Evolutionary conservation across 768 basidiomycete genomes (phyloP).

Genomic region (Mycena galericulata): DNA sequence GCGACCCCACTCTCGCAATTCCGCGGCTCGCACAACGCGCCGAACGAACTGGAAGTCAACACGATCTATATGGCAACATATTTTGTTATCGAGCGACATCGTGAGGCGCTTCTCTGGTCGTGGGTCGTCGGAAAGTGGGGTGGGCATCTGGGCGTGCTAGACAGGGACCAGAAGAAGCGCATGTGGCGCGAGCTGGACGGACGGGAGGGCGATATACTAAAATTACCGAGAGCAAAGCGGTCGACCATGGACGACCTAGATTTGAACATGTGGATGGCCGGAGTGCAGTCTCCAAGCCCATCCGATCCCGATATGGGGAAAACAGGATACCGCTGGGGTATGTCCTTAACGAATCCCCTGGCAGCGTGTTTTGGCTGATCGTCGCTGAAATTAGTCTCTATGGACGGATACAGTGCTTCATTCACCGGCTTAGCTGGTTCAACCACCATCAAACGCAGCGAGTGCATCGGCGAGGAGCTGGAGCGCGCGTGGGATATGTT

Average conservation of each 20-base stretch:
- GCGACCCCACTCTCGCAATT: slow-evolving; percentile 46
- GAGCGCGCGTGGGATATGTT: slow-evolving; percentile 29
- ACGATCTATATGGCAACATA: slow-evolving; percentile 47
- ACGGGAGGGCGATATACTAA: slow-evolving; percentile 4
- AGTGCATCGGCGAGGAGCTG: slow-evolving; percentile 10
- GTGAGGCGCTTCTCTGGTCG: slow-evolving; percentile 52
- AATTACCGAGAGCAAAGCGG: slow-evolving; percentile 4
- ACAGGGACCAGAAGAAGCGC: slow-evolving; percentile 28
- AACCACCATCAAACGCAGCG: neutral
- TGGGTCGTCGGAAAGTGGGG: slow-evolving; percentile 50
- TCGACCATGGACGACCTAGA: slow-evolving; percentile 29
- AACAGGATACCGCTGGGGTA: slow-evolving; percentile 23
- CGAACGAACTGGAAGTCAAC: slow-evolving; percentile 46
- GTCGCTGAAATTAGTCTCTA: slow-evolving; percentile 13
- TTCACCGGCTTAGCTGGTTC: neutral
- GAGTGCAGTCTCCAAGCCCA: slow-evolving; percentile 12
- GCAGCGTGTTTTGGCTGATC: neutral
- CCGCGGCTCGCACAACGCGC: slow-evolving; percentile 42
- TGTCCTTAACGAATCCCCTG: neutral
- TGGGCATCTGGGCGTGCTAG: neutral
- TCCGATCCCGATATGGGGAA: slow-evolving; percentile 10
- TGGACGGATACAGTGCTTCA: slow-evolving; percentile 23
- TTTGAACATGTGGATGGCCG: slow-evolving; percentile 28
- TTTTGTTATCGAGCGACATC: slow-evolving; percentile 48
- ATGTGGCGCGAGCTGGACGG: slow-evolving; percentile 50